These are phyloP conservation scores for Xanthoconium stramineum DNA, from an alignment of 768 basidiomycete genomes.

Conservation along the genomic window DNA sequence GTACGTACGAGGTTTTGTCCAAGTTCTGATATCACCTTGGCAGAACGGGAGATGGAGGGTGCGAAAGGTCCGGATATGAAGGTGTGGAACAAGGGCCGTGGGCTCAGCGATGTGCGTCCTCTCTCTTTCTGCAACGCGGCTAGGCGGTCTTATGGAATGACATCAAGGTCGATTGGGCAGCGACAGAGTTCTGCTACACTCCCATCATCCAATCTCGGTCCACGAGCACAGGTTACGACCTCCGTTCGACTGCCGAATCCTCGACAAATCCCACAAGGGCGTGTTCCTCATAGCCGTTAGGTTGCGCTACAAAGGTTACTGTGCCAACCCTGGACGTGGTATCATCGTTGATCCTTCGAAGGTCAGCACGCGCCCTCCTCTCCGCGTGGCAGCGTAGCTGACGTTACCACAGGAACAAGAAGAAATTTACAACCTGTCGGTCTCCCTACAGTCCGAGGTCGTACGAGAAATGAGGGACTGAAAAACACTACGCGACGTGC, in stretches of 20 bases:
- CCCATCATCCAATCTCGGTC: constrained; percentile 95
- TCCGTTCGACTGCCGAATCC: constrained; percentile 84
- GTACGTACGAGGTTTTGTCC: too few species aligned
- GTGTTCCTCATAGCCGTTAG: constrained; percentile 87
- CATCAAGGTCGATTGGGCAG: constrained; percentile 78
- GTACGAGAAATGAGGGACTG: constrained; percentile 78
- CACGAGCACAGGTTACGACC: constrained; percentile 79
- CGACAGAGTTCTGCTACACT: constrained; percentile 90
- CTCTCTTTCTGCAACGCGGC: background rate
- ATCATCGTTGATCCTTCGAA: constrained; percentile 94
- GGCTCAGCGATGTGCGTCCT: constrained; percentile 64
- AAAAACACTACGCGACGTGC: constrained; percentile 71
- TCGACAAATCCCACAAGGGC: constrained; percentile 77
- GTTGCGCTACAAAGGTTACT: constrained; percentile 90
- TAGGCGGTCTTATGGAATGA: constrained; percentile 5
- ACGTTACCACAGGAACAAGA: constrained; percentile 74
- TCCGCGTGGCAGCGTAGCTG: background rate
- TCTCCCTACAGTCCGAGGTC: constrained; percentile 75
- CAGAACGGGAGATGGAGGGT: constrained; percentile 60
- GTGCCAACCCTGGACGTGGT: constrained; percentile 87
- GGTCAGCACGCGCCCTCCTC: constrained; percentile 36
- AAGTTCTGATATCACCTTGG: too few species aligned
- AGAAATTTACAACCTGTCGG: constrained; percentile 73
- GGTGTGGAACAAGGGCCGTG: constrained; percentile 81
- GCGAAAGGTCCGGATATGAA: constrained; percentile 89